A percentile compares a stretch with the other conserved stretches of the same genome.
These are phyloP conservation scores for Russula foetens DNA, from an alignment of 768 basidiomycete species.

Conservation along the genomic window DNA sequence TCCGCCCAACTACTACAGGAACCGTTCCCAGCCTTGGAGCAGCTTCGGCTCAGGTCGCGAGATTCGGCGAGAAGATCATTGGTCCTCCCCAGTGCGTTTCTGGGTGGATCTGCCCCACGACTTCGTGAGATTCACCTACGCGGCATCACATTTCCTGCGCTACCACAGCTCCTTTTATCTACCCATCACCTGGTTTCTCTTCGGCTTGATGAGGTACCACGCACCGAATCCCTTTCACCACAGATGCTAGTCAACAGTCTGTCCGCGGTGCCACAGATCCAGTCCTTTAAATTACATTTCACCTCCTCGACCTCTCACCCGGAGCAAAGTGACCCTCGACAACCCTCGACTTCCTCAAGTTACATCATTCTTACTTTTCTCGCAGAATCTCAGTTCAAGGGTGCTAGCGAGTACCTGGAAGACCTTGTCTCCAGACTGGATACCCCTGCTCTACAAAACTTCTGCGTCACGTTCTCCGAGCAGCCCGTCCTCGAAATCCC, in stretches of 20 bases:
- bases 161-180: neutral
- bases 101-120: neutral
- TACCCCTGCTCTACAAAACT: neutral
- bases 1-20: neutral
- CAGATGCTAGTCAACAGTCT: neutral
- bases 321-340: too few relatives aligned
- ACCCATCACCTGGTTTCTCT: constrained; percentile 1
- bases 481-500: neutral
- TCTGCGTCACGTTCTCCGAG: neutral
- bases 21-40: neutral
- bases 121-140: neutral
- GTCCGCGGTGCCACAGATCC: neutral
- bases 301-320: neutral
- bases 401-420: neutral
- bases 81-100: neutral
- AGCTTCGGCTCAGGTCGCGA: neutral
- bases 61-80: neutral
- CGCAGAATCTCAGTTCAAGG: neutral
- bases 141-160: neutral
- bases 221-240: neutral
- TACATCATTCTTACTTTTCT: neutral
- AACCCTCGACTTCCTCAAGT: neutral
- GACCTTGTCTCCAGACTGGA: neutral
- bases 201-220: neutral
- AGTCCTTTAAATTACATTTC: neutral